Conservation (phyloP, 805 yeast genomes). For the Sugiyamaella lignohabitans region DNA sequence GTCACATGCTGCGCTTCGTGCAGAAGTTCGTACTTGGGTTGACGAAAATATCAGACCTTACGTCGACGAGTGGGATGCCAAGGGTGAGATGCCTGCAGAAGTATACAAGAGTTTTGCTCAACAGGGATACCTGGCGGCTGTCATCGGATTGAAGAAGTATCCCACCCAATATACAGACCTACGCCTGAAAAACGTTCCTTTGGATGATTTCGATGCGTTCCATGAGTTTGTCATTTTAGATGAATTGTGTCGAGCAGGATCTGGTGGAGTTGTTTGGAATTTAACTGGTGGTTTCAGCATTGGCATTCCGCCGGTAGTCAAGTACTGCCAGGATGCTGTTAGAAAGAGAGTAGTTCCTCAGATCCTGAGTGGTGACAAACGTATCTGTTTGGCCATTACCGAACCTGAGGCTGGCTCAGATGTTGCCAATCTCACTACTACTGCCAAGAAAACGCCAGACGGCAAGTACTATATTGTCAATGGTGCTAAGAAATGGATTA, state of each 20-base stretch:
- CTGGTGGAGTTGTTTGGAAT: conserved; percentile 38
- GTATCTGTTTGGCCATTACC: conserved; percentile 37
- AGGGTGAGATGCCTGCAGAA: conserved; percentile 31
- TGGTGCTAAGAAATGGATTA: conserved; percentile 42
- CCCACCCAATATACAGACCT: conserved; percentile 34
- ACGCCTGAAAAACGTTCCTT: conserved; percentile 33
- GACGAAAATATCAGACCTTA: conserved; percentile 35
- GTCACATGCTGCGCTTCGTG: conserved; percentile 35
- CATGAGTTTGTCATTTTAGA: conserved; percentile 36
- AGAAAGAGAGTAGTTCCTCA: conserved; percentile 35
- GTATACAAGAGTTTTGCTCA: conserved; percentile 33
- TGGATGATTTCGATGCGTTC: conserved; percentile 35
- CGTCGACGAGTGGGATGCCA: conserved; percentile 39
- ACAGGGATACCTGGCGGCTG: conserved; percentile 37
- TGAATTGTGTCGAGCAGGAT: conserved; percentile 35
- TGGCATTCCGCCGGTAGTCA: conserved; percentile 37
- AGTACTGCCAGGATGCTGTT: conserved; percentile 30
- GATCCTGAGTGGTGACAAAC: conserved; percentile 33
- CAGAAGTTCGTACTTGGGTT: conserved; percentile 36
- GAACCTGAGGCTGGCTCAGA: conserved; percentile 42
- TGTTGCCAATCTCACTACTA: conserved; percentile 37
- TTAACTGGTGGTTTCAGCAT: conserved; percentile 37
- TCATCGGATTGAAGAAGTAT: conserved; percentile 32
- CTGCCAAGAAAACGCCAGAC: conserved; percentile 34
- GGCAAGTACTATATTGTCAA: conserved; percentile 37